These are phyloP conservation scores for Lentinula lateritia DNA, from an alignment of 768 basidiomycete species.

Conservation along the genomic window DNA sequence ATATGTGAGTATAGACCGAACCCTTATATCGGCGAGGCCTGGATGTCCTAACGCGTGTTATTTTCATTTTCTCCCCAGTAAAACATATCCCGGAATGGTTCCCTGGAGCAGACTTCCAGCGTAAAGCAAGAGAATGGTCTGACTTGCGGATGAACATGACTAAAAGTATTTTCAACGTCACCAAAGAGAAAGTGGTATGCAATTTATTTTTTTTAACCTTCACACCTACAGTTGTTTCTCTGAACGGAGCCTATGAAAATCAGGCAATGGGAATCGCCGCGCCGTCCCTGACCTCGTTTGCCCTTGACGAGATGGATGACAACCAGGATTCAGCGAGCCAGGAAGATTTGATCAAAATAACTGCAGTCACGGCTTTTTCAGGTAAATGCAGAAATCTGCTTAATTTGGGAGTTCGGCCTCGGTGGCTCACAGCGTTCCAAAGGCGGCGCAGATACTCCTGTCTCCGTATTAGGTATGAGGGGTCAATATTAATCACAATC, in stretches of 20 bases:
- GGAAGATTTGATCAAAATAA: conserved; percentile 9
- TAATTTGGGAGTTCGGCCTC: too few species aligned
- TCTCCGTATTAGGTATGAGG: neutral
- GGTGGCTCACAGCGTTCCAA: neutral
- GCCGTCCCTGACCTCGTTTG: conserved; percentile 5
- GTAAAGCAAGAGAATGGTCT: conserved; percentile 28
- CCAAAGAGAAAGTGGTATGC: conserved; percentile 22
- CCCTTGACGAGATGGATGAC: conserved; percentile 4
- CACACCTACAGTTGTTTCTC: neutral
- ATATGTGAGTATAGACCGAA: conserved; percentile 10
- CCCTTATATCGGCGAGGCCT: neutral
- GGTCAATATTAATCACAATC: neutral
- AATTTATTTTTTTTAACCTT: neutral
- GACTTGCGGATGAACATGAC: conserved; percentile 23
- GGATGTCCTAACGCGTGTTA: neutral
- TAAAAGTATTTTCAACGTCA: conserved; percentile 23
- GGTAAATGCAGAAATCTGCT: neutral
- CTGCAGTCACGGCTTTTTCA: conserved; percentile 23
- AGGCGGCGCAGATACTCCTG: neutral
- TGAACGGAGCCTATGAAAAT: neutral
- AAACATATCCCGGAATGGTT: conserved; percentile 34
- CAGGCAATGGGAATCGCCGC: conserved; percentile 12
- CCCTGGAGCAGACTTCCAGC: conserved; percentile 36
- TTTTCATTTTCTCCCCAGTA: conserved; percentile 17
- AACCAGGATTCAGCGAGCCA: neutral